Conservation (phyloP, 202 grass and related monocot species). For the Elaeis oleifera region DNA sequence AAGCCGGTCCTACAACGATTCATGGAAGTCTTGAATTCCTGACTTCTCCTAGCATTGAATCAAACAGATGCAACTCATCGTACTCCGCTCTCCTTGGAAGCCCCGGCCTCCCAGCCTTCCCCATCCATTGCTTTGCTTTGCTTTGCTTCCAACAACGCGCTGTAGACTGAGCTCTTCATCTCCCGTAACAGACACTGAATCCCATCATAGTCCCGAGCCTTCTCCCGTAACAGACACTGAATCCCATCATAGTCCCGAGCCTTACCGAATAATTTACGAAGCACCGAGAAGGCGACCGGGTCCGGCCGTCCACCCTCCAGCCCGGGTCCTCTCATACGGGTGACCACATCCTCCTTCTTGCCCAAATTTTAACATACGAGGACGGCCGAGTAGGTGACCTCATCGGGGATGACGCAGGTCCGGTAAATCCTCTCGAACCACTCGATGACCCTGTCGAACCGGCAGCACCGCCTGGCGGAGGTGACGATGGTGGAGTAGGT, state of each 20-base stretch:
- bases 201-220: conserved; percentile 4
- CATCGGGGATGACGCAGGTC: conserved; percentile 48
- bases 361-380: conserved; percentile 52
- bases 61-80: conserved; percentile 51
- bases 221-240: conserved; percentile 49
- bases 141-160: conserved; percentile 45
- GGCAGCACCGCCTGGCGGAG: conserved; percentile 53
- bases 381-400: conserved; percentile 80
- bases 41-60: conserved; percentile 76
- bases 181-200: conserved; percentile 58
- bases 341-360: conserved; percentile 54
- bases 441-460: conserved; percentile 52
- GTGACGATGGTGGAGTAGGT: conserved; percentile 87
- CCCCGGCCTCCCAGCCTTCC: conserved; percentile 48
- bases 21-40: conserved; percentile 28
- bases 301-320: conserved; percentile 63
- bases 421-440: conserved; percentile 87
- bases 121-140: conserved; percentile 37
- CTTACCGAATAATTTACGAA: conserved; percentile 64
- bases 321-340: conserved; percentile 60
- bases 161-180: conserved; percentile 81
- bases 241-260: conserved; percentile 23
- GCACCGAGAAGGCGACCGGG: conserved; percentile 60
- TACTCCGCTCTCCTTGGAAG: conserved; percentile 38
- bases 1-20: conserved; percentile 39